Conservation (phyloP, 164 flowering plant species). For the Aristolochia contorta region DNA sequence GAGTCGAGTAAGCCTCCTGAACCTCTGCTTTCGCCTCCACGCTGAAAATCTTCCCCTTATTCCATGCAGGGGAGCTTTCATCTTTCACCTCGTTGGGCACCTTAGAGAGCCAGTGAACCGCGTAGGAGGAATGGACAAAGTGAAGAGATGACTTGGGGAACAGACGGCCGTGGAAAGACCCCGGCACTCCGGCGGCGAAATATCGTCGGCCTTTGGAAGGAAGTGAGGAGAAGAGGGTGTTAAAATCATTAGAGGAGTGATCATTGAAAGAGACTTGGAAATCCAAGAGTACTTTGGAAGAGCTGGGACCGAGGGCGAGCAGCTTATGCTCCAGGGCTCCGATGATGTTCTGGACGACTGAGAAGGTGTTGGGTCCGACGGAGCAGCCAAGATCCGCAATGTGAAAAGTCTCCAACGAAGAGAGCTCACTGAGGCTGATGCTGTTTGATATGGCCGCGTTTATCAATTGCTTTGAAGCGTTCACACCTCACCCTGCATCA, state of each 20-base stretch:
- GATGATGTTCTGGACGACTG: slow-evolving; percentile 4
- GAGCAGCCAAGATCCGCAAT: slow-evolving; percentile 21
- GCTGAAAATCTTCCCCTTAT: slow-evolving; percentile 19
- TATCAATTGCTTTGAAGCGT: too few relatives aligned
- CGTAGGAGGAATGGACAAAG: slow-evolving; percentile 11
- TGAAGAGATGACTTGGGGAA: slow-evolving; percentile 17
- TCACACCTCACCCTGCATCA: slow-evolving; percentile 4
- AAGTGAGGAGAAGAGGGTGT: slow-evolving; percentile 12
- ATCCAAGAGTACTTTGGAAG: slow-evolving; percentile 2
- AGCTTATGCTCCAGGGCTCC: slow-evolving; percentile 3
- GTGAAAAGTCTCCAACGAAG: not conserved
- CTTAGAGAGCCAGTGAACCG: slow-evolving; percentile 17
- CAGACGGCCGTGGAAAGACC: slow-evolving; percentile 16
- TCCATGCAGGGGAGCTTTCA: slow-evolving; percentile 17
- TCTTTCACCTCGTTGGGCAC: slow-evolving; percentile 15
- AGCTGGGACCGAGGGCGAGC: not conserved
- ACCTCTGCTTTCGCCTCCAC: slow-evolving; percentile 12
- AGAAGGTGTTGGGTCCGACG: slow-evolving; percentile 17
- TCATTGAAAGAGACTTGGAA: slow-evolving; percentile 18
- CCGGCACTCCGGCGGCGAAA: slow-evolving; percentile 15
- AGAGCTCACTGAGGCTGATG: not conserved
- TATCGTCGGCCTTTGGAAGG: slow-evolving; percentile 9
- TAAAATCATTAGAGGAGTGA: slow-evolving; percentile 14
- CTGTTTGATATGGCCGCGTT: not conserved
- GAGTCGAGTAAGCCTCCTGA: slow-evolving; percentile 13